Evolutionary conservation across 1,139 yeast genomes (phyloP).

Genomic region (Suhomyces terraborum): DNA sequence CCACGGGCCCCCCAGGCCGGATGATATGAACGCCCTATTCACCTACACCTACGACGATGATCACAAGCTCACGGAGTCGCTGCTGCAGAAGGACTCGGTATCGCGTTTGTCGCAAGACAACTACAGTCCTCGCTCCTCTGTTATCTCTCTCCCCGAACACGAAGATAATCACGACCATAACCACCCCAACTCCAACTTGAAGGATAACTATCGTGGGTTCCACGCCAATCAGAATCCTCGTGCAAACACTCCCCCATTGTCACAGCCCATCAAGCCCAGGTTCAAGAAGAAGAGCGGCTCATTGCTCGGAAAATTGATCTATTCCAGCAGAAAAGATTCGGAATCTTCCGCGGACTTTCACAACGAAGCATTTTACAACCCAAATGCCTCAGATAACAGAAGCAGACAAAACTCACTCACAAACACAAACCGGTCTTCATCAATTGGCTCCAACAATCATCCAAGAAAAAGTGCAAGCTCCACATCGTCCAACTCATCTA

Average conservation of each 20-base stretch:
- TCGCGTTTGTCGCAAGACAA: conserved; percentile 15
- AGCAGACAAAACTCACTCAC: conserved; percentile 18
- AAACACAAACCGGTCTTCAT: conserved; percentile 12
- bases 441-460: conserved; percentile 12
- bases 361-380: conserved; percentile 8
- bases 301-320: conserved; percentile 51
- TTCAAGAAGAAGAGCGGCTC: conserved; percentile 47
- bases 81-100: conserved; percentile 1
- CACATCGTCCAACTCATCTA: conserved; percentile 23
- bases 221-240: conserved; percentile 43
- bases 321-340: conserved; percentile 43
- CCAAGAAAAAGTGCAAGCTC: conserved; percentile 25
- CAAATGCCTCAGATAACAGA: conserved; percentile 3
- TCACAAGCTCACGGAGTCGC: neutral
- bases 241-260: conserved; percentile 49
- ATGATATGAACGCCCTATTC: conserved; percentile 14
- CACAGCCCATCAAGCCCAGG: conserved; percentile 53
- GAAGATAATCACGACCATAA: neutral
- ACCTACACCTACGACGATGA: conserved; percentile 16
- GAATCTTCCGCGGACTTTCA: conserved; percentile 16
- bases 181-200: conserved; percentile 15
- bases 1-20: conserved; percentile 1
- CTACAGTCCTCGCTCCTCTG: conserved; percentile 22
- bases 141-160: conserved; percentile 15
- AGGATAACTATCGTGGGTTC: conserved; percentile 50